Percentiles rank a stretch among this genome's conserved stretches.
Conservation (phyloP, 179 eudicot species). For the Pouteria campechiana region DNA sequence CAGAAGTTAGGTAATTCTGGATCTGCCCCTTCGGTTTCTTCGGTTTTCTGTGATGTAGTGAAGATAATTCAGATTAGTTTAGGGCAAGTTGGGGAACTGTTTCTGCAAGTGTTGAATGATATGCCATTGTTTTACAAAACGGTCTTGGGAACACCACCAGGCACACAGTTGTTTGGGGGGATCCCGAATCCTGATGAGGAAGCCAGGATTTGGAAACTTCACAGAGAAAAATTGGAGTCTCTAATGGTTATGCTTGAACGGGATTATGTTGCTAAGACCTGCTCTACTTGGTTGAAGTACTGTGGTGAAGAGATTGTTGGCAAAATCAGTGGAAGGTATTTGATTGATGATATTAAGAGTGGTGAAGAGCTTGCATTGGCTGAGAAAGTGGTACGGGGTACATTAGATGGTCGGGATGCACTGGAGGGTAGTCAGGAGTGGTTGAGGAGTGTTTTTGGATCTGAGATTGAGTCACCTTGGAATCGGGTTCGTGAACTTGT, state of each 20-base stretch:
- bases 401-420: conserved; percentile 82
- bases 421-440: conserved; percentile 90
- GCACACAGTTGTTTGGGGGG: conserved; percentile 91
- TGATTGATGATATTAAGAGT: conserved; percentile 64
- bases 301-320: conserved; percentile 78
- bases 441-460: conserved; percentile 81
- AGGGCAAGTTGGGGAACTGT: conserved; percentile 86
- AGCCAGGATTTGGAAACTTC: conserved; percentile 67
- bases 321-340: conserved; percentile 53
- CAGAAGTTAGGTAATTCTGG: conserved; percentile 51
- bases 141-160: conserved; percentile 73
- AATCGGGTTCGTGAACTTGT: conserved; percentile 87
- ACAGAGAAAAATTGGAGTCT: conserved; percentile 70
- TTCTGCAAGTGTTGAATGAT: conserved; percentile 80
- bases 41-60: conserved; percentile 63
- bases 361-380: conserved; percentile 79
- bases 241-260: conserved; percentile 60
- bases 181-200: conserved; percentile 88
- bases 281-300: conserved; percentile 79
- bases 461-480: conserved; percentile 96
- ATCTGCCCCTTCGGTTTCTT: conserved; percentile 26
- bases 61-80: conserved; percentile 86
- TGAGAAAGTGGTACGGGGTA: conserved; percentile 75
- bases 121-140: conserved; percentile 88
- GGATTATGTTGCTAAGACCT: conserved; percentile 50